Base-by-base conservation (phyloP, 2,329 filamentous ascomycete species). In the Aspergillus tamarii region DNA sequence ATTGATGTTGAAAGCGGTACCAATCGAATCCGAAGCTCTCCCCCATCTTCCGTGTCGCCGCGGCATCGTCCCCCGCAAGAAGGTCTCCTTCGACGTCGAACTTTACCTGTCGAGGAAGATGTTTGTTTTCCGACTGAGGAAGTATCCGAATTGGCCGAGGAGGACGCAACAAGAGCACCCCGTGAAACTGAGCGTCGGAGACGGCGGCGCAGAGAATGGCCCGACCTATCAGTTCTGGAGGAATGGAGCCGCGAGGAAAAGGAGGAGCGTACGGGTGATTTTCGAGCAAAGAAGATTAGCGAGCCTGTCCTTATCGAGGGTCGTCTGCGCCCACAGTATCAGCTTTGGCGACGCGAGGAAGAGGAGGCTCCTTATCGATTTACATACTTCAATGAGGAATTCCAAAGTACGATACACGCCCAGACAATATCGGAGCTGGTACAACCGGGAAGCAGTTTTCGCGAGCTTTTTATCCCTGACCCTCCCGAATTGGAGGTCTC, bases 311-410 rank as follows among this genome's bases (percentile, higher is more conserved):
- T 98, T 69, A 90, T 99, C 64, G 94, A 94, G 64, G 95, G 95
- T 0, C 88, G 95, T 60, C 81, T 99, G 52, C 89, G 95, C 6
- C 93, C 94, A 14, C 88, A 92, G 45, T 89, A 91, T 67, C 87
- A 86, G 69, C 87, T 87, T 16, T 99, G 94, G 94, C 94, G 93
- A 76, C 87, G 91, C 45, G 89, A 92, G 59, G 92, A 95, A 67
- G 94, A 97, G 65, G 94, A 97, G 68, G 88, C 90, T 0, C 95
- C 95, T 0, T 98, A 96, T 76, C 88, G 95, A 30, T 99, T 97
- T 77, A 98, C 95, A 0, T 99, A 99, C 78, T 99, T 99, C 84
- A 98, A 98, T 77, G 95, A 98, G 75, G 93, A 97, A 67, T 93
- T 98, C 61, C 91, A 93, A 72, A 96, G 92, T 77, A 99, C 95